These are phyloP conservation scores for Vitis amurensis DNA, from an alignment of 164 flowering plant genomes.

Conservation along the genomic window DNA sequence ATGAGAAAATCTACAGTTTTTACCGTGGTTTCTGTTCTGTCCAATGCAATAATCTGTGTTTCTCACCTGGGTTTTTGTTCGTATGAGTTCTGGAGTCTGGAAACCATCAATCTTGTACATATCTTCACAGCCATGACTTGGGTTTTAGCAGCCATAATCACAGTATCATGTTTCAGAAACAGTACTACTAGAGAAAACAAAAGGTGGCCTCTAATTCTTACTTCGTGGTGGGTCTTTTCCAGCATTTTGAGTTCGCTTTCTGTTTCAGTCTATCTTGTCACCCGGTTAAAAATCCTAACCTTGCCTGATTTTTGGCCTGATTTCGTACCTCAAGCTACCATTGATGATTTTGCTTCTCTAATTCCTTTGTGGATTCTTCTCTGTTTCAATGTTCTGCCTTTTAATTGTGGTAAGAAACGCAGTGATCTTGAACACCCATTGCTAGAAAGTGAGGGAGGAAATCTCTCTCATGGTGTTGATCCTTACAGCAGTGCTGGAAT, in stretches of 20 bases:
- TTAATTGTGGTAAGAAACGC: constrained; percentile 4
- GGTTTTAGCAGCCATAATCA: constrained; percentile 35
- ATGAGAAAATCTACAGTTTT: constrained; percentile 11
- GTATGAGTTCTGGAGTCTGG: constrained; percentile 33
- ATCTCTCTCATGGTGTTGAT: neutral
- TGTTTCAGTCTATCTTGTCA: constrained; percentile 24
- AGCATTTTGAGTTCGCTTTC: constrained; percentile 22
- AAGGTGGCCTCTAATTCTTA: constrained; percentile 57
- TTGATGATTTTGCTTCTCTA: constrained; percentile 39
- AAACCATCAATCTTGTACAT: constrained; percentile 16
- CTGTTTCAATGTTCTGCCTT: constrained; percentile 35
- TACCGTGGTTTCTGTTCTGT: constrained; percentile 24
- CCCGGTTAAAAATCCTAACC: constrained; percentile 16
- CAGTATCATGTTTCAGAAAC: constrained; percentile 26
- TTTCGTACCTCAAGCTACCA: constrained; percentile 24
- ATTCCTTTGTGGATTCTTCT: constrained; percentile 45
- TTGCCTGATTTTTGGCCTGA: constrained; percentile 26
- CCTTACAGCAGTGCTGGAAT: constrained; percentile 49
- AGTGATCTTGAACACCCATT: constrained; percentile 38
- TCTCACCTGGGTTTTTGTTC: constrained; percentile 39
- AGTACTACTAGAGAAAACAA: constrained; percentile 18
- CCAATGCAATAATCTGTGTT: constrained; percentile 31
- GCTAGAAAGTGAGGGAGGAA: constrained; percentile 25
- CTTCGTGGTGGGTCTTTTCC: constrained; percentile 59
- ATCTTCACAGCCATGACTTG: constrained; percentile 38